phyloP scores from a whole-genome alignment of 768 basidiomycete species.

The Termitomyces sp. region DNA sequence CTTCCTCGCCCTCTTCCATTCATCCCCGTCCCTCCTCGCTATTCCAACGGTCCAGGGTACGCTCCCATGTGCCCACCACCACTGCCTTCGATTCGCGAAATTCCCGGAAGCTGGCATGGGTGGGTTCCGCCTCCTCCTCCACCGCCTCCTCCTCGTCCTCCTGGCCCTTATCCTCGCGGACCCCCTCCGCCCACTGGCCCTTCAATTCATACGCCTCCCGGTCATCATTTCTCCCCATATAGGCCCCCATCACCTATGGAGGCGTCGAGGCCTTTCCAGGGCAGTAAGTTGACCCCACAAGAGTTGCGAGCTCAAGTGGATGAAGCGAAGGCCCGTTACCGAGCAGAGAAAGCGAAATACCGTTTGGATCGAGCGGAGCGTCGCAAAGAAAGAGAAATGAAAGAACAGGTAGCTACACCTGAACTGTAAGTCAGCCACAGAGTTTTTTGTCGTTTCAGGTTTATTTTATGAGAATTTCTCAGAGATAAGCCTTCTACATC shows the following conservation, averaged over 20 bases:
- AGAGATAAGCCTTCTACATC: background rate
- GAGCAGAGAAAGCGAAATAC: slow-evolving; percentile 67
- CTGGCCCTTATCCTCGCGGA: slow-evolving; percentile 1
- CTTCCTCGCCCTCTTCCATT: slow-evolving; percentile 4
- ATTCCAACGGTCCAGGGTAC: background rate
- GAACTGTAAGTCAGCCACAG: slow-evolving; percentile 11
- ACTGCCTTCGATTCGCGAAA: slow-evolving; percentile 13
- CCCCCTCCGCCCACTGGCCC: too few species aligned
- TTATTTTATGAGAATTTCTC: background rate
- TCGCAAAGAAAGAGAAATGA: slow-evolving; percentile 32
- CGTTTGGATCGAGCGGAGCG: slow-evolving; percentile 53
- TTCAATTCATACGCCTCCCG: too few species aligned
- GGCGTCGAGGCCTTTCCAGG: slow-evolving; percentile 19
- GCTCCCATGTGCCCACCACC: slow-evolving; percentile 1
- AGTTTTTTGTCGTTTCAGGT: background rate
- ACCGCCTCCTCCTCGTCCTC: slow-evolving; percentile 2
- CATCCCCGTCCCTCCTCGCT: slow-evolving; percentile 7
- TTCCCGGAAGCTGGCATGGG: slow-evolving; percentile 7
- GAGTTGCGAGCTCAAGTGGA: slow-evolving; percentile 51
- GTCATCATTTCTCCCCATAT: background rate
- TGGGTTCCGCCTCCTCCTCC: slow-evolving; percentile 17
- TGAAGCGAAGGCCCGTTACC: slow-evolving; percentile 64
- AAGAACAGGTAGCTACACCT: slow-evolving; percentile 5
- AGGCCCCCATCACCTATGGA: slow-evolving; percentile 12
- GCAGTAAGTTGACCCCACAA: slow-evolving; percentile 24